A percentile compares a stretch with the other conserved stretches of the same genome.
Conservation (phyloP, 2,329 filamentous ascomycete species). For the Zymoseptoria passerinii region DNA sequence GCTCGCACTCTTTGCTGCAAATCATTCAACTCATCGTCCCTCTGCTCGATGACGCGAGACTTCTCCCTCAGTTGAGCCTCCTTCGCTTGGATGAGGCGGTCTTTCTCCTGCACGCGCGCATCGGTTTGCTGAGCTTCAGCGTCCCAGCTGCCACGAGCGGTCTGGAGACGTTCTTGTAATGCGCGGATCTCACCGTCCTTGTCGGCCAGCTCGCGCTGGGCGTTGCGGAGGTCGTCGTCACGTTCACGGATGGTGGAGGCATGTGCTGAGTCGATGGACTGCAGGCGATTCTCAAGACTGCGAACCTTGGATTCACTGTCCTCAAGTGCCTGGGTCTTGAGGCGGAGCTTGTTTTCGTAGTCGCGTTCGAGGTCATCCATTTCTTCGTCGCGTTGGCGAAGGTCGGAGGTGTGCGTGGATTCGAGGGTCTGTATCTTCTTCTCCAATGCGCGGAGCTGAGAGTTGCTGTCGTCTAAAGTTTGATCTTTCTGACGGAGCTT, state of each 20-base stretch:
- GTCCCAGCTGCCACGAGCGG: conserved; percentile 33
- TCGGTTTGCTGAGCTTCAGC: conserved; percentile 31
- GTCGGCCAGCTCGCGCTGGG: conserved; percentile 35
- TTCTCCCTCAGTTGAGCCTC: conserved; percentile 70
- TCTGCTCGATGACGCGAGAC: conserved; percentile 62
- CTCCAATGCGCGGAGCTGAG: conserved; percentile 20
- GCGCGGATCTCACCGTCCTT: conserved; percentile 32
- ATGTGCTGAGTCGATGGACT: conserved; percentile 12
- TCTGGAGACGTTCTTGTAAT: conserved; percentile 30
- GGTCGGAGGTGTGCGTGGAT: conserved; percentile 6
- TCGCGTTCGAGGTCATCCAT: conserved; percentile 7
- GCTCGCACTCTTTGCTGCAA: conserved; percentile 26
- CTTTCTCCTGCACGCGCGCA: conserved; percentile 31
- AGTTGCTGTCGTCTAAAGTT: conserved; percentile 26
- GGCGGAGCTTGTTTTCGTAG: conserved; percentile 24
- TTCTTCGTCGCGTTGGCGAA: conserved; percentile 21
- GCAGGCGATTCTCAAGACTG: conserved; percentile 19
- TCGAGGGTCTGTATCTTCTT: conserved; percentile 15
- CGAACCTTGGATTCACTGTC: conserved; percentile 25
- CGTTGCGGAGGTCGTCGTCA: conserved; percentile 53
- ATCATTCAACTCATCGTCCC: conserved; percentile 58
- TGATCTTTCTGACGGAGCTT: conserved; percentile 43
- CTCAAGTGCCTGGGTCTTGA: conserved; percentile 27
- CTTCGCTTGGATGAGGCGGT: conserved; percentile 55
- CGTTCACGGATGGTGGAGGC: conserved; percentile 23